Evolutionary conservation across 306 rosid genomes (phyloP), one percentile per base, ranked within the genome.

Genomic region (Lithocarpus polystachyus): DNA sequence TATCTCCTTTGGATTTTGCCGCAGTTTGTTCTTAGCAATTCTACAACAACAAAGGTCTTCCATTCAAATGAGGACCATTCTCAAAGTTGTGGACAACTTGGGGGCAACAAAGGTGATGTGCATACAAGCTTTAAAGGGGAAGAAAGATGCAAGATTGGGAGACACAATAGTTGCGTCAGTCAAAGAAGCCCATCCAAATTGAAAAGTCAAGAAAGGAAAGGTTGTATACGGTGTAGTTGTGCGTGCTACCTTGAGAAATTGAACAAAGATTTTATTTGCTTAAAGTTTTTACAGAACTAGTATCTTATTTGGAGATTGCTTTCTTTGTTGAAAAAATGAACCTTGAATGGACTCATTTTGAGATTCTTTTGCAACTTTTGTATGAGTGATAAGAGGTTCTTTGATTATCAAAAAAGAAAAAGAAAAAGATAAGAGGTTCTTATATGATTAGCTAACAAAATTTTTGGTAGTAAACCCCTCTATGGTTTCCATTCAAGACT

Each of bases 21-120:
- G 52, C 19, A 31, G 15, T 31, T 56, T 79, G 29, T 62, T 26
- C 40, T 40, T 31, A 37, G 56, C 68, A 69, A 45, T 72, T 73
- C 73, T 79, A 73, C 89, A 92, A 95, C 92, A 87, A 75, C 91
- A 74, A 45, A 91, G 97, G 62, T 86, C 88, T 64, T 92, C 91
- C 87, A 87, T 92, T 52, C 97, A 92, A 80, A 91, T 94, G 95
- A 83, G 97, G 75, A 94, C 93, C n/a, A 89, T 91, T 76, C 97
- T 94, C 56, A 91, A 92, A 89, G 99, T 94, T 54, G 94, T 87
- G 53, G 97, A 94, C 75, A 92, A 94, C 65, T 92, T 93, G 71
- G 24, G 97, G 29, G 97, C 97, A 2, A 92, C 91, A 76, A 91
- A 89, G 84, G 95, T 92, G 80, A 94, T 88, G 99, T 91, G 97